These are phyloP conservation scores for Geotrichum klebahnii DNA, from an alignment of 1,139 yeast species.

Conservation along the genomic window DNA sequence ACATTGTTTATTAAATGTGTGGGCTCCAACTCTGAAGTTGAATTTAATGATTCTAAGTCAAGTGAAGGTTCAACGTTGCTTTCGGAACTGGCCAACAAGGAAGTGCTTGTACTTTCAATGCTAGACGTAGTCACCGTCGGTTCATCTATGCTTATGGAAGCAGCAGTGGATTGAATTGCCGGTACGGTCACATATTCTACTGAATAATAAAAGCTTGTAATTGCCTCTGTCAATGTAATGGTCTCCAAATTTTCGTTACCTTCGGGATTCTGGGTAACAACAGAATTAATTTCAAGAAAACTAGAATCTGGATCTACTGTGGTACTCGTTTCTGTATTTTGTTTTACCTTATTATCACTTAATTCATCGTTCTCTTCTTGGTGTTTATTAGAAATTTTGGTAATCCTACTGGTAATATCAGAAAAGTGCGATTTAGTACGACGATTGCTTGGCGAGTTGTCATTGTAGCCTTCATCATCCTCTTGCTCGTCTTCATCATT, in stretches of 20 bases:
- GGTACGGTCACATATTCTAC: no score
- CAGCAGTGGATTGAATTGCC: no score
- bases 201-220: not conserved
- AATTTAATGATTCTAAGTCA: no score
- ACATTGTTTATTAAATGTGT: no score
- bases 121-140: no score
- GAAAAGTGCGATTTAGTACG: not conserved
- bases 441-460: no score
- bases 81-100: no score
- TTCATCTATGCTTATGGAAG: no score
- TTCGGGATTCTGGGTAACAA: not conserved
- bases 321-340: not conserved
- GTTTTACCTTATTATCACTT: not conserved
- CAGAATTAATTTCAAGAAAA: not conserved
- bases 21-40: no score
- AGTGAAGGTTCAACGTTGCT: no score
- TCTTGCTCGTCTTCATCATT: not conserved
- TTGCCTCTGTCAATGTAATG: not conserved
- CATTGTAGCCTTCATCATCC: not conserved
- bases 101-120: no score
- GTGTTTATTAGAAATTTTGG: not conserved
- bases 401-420: not conserved
- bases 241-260: not conserved
- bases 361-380: not conserved
- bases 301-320: not conserved